Base-by-base conservation (phyloP, 352 stramenopile genomes). In the Globisporangium irregulare region DNA sequence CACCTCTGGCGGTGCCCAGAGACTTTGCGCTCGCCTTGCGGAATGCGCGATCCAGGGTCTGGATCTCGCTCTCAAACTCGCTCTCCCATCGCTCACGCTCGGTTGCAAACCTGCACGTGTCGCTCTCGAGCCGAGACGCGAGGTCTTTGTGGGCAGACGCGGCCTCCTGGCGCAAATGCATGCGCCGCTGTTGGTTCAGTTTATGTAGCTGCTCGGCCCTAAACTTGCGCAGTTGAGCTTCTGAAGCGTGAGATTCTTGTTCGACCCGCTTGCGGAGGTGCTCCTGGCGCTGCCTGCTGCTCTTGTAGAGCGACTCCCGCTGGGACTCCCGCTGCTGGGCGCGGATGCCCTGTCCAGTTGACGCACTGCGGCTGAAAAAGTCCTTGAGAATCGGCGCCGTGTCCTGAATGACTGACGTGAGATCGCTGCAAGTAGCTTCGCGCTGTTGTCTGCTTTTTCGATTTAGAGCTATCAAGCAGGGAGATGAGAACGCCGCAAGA, bases 291-390 rank as follows among this genome's bases (percentile, higher is more conserved):
- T 81, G 59, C n/a, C 71, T 79, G 48, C 72, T 82, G 25, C 62
- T 70, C 51, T 72, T 64, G 59, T 89, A 91, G 22, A 84, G 60
- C 1, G 68, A 55, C 14, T 85, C 74, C 24, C 82, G 80, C 14
- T 70, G 72, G 4, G 71, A 72, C 32, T 86, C 67, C 20, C 73
- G 72, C 48, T 87, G 73, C 24, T 84, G 77, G 0, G 66, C 69
- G 14, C 82, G 80, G 15, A 84, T 53, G 29, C 77, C 72, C 27
- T 84, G 79, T 1, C 73, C 78, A 0, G 66, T 59, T 14, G 66
- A 73, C 15, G 80, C 70, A n/a, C 51, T 78, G 38, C 81, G 81
- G 51, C 62, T 84, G 64, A 91, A 89, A 53, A 89, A 89, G 56
- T 81, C 79, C 65, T 88, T 87, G 36, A 91, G 66, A 53, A 91